Base-by-base conservation (phyloP, 1,139 yeast species). In the Lodderomyces oxycetoniae region DNA sequence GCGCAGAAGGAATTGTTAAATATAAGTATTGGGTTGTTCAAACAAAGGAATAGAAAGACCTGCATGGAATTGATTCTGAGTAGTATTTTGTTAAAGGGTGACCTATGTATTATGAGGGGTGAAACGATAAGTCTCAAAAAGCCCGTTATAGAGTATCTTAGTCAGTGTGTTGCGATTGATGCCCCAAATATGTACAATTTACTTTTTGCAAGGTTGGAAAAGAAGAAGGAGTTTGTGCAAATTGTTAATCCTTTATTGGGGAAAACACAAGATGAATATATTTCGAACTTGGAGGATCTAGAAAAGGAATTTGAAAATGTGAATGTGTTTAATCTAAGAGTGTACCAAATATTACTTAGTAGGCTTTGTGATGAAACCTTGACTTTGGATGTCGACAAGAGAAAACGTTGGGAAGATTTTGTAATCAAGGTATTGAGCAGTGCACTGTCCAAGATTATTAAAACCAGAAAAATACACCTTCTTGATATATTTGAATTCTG, bases 251-350 rank as follows among this genome's bases (percentile, higher is more conserved):
- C 39, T 6, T 21, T 54, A 29, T 32, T 52, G 27, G 32, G 32
- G 9, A 32, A 31, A 34, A 24, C n/a, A n/a, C 30, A 33, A 10
- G 21, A 29, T 11, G 16, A 28, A 11, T 30, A 14, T 16, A 45
- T 54, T 12, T 31, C 27, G 3, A 33, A 40, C 3, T 37, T 50
- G 9, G 41, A 40, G 3, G 63, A 59, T 21, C 42, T 63, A n/a
- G 37, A 41, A 9, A 34, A 33, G 2, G 34, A 46, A 11, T 44
- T 55, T 1, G n/a, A 32, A 2, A 28, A 41, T 2, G 55, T 63
- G n/a, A 66, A 71, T 41, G 77, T 73, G 34, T 77, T 76, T 50
- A 78, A 74, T 45, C 47, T 79, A 20, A 71, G 77, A 0, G 46
- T 76, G 2, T 62, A 67, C 34, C 86, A 79, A 46, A 50, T 76